Evolutionary conservation across 2,329 filamentous ascomycete genomes (phyloP).

Genomic region (Apiospora malaysiana): DNA sequence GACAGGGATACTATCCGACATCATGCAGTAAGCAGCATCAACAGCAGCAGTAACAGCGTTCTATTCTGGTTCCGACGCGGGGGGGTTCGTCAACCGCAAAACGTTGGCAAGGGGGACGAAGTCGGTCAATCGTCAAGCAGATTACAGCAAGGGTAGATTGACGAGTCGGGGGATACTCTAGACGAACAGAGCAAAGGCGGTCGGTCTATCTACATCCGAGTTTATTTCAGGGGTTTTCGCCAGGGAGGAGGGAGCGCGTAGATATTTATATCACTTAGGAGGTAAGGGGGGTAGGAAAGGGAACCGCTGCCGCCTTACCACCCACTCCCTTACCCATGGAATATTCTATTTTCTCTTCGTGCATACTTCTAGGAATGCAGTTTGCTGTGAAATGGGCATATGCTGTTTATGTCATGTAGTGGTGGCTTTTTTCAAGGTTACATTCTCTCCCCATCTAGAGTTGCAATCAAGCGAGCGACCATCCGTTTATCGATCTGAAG

Average conservation of each 20-base stretch:
- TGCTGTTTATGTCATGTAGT: background rate
- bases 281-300: background rate
- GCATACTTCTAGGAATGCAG: background rate
- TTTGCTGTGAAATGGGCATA: background rate
- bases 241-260: background rate
- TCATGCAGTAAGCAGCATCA: background rate
- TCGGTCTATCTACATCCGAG: background rate
- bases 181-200: background rate
- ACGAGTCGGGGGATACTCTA: background rate
- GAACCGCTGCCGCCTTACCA: too few species aligned
- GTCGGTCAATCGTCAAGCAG: background rate
- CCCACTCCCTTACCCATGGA: background rate
- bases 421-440: background rate
- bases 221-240: background rate
- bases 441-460: background rate
- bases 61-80: background rate
- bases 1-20: conserved; percentile 1
- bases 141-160: background rate
- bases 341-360: background rate
- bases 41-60: background rate
- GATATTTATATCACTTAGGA: conserved; percentile 9
- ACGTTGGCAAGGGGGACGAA: background rate
- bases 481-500: background rate
- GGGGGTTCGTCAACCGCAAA: background rate
- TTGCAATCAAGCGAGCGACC: background rate